Evolutionary conservation across 768 basidiomycete genomes (phyloP).

Genomic region (Amanita exitialis): DNA sequence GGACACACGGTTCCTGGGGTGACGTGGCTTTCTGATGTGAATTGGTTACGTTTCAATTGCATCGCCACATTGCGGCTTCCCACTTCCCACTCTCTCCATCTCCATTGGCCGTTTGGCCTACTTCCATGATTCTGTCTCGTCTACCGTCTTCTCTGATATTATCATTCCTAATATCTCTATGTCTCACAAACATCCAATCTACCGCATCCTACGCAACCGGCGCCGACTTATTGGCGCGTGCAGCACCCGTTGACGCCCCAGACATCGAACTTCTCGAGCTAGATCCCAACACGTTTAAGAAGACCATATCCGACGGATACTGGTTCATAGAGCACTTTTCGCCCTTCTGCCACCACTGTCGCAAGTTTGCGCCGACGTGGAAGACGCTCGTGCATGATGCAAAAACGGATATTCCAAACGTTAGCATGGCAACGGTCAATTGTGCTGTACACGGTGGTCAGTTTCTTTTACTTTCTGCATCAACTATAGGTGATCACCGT

Average conservation of each 20-base stretch:
- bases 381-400: conserved; percentile 47
- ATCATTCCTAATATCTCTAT: background rate
- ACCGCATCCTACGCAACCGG: background rate
- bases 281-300: conserved; percentile 49
- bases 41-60: background rate
- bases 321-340: conserved; percentile 88
- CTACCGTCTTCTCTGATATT: background rate
- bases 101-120: too few species aligned
- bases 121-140: too few species aligned
- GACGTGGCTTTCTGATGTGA: background rate
- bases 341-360: conserved; percentile 79
- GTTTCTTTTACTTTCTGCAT: background rate
- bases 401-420: conserved; percentile 34
- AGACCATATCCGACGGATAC: conserved; percentile 42
- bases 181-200: background rate
- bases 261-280: conserved; percentile 20
- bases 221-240: background rate
- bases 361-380: conserved; percentile 77
- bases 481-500: background rate
- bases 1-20: too few species aligned
- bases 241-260: background rate
- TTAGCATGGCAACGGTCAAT: too few species aligned
- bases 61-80: background rate
- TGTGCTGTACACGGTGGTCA: conserved; percentile 19
- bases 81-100: too few species aligned